Evolutionary conservation across 1,139 yeast genomes (phyloP).

Genomic region (Nakaseomyces kungkrabaensis): DNA sequence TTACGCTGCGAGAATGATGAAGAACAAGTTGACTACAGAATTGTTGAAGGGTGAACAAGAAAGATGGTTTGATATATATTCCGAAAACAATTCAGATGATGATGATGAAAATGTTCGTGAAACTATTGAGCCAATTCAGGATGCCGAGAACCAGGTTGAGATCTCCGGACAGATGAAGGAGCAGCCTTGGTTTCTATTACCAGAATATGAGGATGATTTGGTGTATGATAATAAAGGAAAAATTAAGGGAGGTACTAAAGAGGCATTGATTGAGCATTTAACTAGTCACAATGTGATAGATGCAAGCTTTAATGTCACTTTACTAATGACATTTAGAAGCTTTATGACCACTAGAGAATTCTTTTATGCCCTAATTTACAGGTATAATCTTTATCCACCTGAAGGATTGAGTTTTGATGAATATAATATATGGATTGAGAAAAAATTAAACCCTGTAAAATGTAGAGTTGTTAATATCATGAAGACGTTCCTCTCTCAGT

Average conservation of each 20-base stretch:
- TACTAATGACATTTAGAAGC: conserved; percentile 67
- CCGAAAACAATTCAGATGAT: conserved; percentile 12
- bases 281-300: conserved; percentile 71
- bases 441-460: conserved; percentile 49
- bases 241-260: conserved; percentile 78
- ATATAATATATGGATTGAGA: conserved; percentile 68
- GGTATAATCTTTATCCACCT: conserved; percentile 74
- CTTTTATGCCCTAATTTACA: conserved; percentile 47
- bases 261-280: conserved; percentile 71
- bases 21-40: conserved; percentile 57
- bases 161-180: conserved; percentile 14
- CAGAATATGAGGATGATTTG: conserved; percentile 66
- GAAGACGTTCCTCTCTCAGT: conserved; percentile 60
- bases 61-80: conserved; percentile 11
- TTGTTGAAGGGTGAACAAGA: conserved; percentile 43
- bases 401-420: conserved; percentile 82
- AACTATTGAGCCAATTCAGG: conserved; percentile 1
- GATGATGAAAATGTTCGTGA: conserved; percentile 22
- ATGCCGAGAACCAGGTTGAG: conserved; percentile 9
- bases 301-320: conserved; percentile 57
- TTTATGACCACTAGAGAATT: conserved; percentile 64
- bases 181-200: conserved; percentile 72
- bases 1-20: conserved; percentile 70
- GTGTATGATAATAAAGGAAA: conserved; percentile 64
- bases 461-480: conserved; percentile 60